Evolutionary conservation across 345 rosid species (phyloP).

Genomic region (Citrus cavaleriei): DNA sequence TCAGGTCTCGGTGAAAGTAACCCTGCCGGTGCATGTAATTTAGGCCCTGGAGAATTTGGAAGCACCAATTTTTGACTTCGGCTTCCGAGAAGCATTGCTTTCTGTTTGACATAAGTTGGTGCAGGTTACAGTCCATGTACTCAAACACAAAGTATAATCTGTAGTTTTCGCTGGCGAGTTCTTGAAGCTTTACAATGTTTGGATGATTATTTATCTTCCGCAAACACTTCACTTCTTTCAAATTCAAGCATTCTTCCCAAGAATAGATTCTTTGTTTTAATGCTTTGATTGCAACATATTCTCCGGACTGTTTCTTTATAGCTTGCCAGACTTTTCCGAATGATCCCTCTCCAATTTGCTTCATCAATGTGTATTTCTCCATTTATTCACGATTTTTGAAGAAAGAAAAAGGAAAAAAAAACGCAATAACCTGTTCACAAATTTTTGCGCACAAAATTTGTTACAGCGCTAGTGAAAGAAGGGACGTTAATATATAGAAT

Average conservation of each 20-base stretch:
- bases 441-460: too few species aligned
- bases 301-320: constrained; percentile 63
- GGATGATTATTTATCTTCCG: constrained; percentile 76
- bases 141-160: constrained; percentile 76
- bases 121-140: constrained; percentile 85
- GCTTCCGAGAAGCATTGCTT: constrained; percentile 62
- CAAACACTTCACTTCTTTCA: constrained; percentile 89
- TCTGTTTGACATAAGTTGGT: constrained; percentile 71
- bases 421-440: too few species aligned
- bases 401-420: too few species aligned
- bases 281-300: constrained; percentile 85
- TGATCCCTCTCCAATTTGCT: constrained; percentile 88
- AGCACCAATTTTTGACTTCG: constrained; percentile 75
- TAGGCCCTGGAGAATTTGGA: constrained; percentile 90
- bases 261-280: constrained; percentile 82
- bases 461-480: too few species aligned
- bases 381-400: too few species aligned
- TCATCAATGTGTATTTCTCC: constrained; percentile 82
- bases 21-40: constrained; percentile 84
- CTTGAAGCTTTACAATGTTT: constrained; percentile 89
- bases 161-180: constrained; percentile 74
- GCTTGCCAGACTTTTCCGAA: constrained; percentile 88
- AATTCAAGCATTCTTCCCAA: constrained; percentile 81
- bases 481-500: too few species aligned
- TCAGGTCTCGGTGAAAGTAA: constrained; percentile 91